phyloP scores from a whole-genome alignment of 345 rosid species.

The Draba incana region DNA sequence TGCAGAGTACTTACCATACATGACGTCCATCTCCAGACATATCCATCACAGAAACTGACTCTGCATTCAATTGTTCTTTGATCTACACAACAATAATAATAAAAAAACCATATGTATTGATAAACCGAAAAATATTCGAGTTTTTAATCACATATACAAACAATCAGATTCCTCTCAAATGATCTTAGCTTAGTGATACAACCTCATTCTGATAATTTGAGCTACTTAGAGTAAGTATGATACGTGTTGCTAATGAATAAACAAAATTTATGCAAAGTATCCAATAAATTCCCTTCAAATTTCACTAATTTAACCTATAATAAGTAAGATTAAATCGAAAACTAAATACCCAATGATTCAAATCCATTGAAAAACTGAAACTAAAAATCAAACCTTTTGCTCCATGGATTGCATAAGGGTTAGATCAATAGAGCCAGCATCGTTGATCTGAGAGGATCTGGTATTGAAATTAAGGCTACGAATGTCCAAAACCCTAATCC shows the following conservation, averaged over 20 bases:
- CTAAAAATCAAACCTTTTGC: slow-evolving; percentile 60
- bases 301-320: background rate
- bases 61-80: slow-evolving; percentile 76
- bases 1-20: slow-evolving; percentile 59
- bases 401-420: slow-evolving; percentile 94
- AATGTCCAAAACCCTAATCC: slow-evolving; percentile 38
- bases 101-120: background rate
- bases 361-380: background rate
- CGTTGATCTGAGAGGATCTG: slow-evolving; percentile 70
- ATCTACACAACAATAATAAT: slow-evolving; percentile 51
- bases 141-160: background rate
- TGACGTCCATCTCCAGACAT: slow-evolving; percentile 97
- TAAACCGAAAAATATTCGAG: background rate
- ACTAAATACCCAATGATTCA: background rate
- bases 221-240: slow-evolving; percentile 6
- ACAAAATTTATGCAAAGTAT: background rate
- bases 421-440: slow-evolving; percentile 81
- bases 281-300: slow-evolving; percentile 13
- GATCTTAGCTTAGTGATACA: slow-evolving; percentile 13
- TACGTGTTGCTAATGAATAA: background rate
- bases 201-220: background rate
- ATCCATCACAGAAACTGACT: slow-evolving; percentile 78
- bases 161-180: background rate
- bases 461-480: slow-evolving; percentile 49
- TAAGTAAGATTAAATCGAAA: background rate